Conservation (phyloP, 257 asterid genomes). For the Fraxinus excelsior region DNA sequence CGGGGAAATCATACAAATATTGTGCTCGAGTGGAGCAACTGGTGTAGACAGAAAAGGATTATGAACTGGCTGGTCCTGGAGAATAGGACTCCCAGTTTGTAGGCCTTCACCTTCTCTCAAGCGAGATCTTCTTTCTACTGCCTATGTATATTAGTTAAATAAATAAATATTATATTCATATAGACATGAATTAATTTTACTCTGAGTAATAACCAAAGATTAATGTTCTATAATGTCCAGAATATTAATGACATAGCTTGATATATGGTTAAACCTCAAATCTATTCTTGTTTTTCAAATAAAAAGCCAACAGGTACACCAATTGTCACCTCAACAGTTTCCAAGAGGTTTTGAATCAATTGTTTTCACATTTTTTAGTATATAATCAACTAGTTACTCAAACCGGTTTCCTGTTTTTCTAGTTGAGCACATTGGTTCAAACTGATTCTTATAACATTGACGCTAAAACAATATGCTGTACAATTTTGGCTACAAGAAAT, state of each 20-base stretch:
- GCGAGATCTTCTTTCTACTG: conserved; percentile 60
- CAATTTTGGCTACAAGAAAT: neutral
- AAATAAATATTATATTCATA: neutral
- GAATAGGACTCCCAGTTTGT: conserved; percentile 50
- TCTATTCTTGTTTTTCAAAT: neutral
- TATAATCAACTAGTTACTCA: neutral
- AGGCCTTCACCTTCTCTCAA: conserved; percentile 55
- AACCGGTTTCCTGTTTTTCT: neutral
- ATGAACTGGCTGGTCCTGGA: conserved; percentile 45
- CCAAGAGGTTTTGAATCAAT: neutral
- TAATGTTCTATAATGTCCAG: neutral
- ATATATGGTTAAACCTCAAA: neutral
- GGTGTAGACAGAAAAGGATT: conserved; percentile 46
- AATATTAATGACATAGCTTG: neutral
- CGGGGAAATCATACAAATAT: conserved; percentile 44
- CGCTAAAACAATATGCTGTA: neutral
- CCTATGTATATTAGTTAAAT: conserved; percentile 33
- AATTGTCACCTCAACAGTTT: neutral
- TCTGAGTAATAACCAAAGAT: neutral
- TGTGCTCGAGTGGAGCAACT: conserved; percentile 67
- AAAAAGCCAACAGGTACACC: neutral
- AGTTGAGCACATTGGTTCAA: neutral
- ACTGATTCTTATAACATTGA: neutral
- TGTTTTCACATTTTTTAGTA: neutral
- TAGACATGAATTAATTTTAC: neutral